A percentile compares a stretch with the other conserved stretches of the same genome.
These are phyloP conservation scores for Dichotomocladium elegans DNA, from an alignment of 371 early-diverging fungal genomes.

Conservation along the genomic window DNA sequence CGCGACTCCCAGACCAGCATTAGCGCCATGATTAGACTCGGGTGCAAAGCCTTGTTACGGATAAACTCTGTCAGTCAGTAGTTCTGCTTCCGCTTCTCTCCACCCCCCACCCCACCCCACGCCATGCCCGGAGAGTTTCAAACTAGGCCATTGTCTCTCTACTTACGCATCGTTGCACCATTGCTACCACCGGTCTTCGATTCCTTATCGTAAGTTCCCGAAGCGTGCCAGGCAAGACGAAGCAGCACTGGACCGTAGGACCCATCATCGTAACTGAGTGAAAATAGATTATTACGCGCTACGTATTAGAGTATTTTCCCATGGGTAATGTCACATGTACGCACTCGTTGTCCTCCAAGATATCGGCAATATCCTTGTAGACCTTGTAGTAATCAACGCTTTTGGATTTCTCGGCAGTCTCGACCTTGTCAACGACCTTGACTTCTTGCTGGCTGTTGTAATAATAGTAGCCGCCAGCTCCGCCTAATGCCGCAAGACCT, in stretches of 20 bases:
- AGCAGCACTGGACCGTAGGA: slow-evolving; percentile 86
- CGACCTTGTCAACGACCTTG: slow-evolving; percentile 16
- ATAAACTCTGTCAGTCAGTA: background rate
- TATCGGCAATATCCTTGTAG: slow-evolving; percentile 76
- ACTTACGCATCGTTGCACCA: slow-evolving; percentile 85
- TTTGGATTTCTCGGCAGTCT: slow-evolving; percentile 12
- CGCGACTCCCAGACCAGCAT: slow-evolving; percentile 82
- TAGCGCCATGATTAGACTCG: slow-evolving; percentile 79
- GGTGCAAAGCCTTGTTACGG: slow-evolving; percentile 62
- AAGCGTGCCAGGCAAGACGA: slow-evolving; percentile 92
- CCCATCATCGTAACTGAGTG: slow-evolving; percentile 82
- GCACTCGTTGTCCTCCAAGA: slow-evolving; percentile 62
- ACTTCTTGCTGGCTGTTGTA: slow-evolving; percentile 38
- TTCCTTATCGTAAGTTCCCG: slow-evolving; percentile 85
- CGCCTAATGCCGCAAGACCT: slow-evolving; percentile 46
- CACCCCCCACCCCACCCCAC: background rate
- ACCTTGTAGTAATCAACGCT: slow-evolving; percentile 59
- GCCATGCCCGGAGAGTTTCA: too few relatives aligned
- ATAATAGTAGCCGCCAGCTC: slow-evolving; percentile 51
- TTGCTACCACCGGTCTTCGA: slow-evolving; percentile 86
- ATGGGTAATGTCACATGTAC: slow-evolving; percentile 12
- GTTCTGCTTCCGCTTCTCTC: background rate
- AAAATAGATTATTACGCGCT: background rate
- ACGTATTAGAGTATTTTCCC: background rate
- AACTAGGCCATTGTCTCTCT: slow-evolving; percentile 18